Evolutionary conservation across 805 yeast genomes (phyloP).

Genomic region (Zygosaccharomyces pseudorouxii): DNA sequence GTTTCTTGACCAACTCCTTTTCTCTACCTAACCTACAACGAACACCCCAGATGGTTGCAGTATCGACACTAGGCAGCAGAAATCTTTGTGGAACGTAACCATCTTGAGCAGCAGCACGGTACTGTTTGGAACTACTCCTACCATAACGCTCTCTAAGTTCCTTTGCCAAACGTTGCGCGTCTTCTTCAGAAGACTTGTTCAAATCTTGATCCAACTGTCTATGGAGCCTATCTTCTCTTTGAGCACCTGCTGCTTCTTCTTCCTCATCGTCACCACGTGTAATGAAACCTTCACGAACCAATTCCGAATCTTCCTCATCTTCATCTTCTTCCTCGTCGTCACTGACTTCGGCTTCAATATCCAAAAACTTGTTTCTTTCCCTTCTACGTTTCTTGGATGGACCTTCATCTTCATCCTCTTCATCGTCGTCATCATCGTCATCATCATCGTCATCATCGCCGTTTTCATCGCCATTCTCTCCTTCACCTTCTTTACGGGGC

Average conservation of each 20-base stretch:
- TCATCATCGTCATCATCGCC: slow-evolving; percentile 45
- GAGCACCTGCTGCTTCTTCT: slow-evolving; percentile 46
- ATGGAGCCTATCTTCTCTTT: slow-evolving; percentile 72
- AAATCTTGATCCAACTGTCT: slow-evolving; percentile 85
- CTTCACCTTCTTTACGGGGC: slow-evolving; percentile 24
- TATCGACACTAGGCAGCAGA: slow-evolving; percentile 90
- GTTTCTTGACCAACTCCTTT: slow-evolving; percentile 79
- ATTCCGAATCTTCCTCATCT: slow-evolving; percentile 89
- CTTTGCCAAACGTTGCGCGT: slow-evolving; percentile 90
- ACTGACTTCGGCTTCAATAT: slow-evolving; percentile 98
- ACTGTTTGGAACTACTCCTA: slow-evolving; percentile 71
- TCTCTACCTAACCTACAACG: slow-evolving; percentile 92
- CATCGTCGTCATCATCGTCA: slow-evolving; percentile 57
- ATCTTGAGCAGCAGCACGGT: slow-evolving; percentile 69
- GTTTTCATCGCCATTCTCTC: slow-evolving; percentile 41
- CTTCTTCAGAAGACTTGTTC: slow-evolving; percentile 85
- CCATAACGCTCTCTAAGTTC: slow-evolving; percentile 91
- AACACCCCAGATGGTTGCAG: slow-evolving; percentile 94
- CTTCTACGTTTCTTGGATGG: slow-evolving; percentile 43
- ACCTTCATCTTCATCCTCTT: slow-evolving; percentile 47
- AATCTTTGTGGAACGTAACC: slow-evolving; percentile 90
- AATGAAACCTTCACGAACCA: slow-evolving; percentile 76
- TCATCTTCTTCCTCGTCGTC: slow-evolving; percentile 93
- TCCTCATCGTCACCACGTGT: slow-evolving; percentile 52
- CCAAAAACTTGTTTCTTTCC: slow-evolving; percentile 79